Evolutionary conservation across 176 grass and related monocot genomes (phyloP), one percentile per base, ranked within the genome.

Genomic region (Aegilops umbellulata): DNA sequence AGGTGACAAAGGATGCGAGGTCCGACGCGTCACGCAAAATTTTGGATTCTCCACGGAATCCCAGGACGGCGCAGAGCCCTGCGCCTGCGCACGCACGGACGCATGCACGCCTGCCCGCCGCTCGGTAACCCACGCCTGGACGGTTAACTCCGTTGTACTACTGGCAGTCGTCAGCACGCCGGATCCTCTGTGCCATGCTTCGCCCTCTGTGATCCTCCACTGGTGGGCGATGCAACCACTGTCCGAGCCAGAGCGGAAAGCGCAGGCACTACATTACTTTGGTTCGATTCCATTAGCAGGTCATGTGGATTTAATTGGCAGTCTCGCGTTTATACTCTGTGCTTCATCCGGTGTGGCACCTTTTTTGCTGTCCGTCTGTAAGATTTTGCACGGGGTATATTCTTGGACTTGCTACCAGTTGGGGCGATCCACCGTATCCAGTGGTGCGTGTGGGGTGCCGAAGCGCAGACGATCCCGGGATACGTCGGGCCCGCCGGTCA

Each of bases 71-170:
- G 76, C 64, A 1, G 65, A 47, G 39, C 87, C 80, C 64, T 24
- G 81, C 13, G 1, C 35, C 14, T 49, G 7, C 70, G 13, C 13
- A 47, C 71, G 71, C 70, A 74, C 64, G 64, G 26, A 8, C 62
- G 7, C 47, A 51, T 51, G 14, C 22, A 17, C 49, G 16, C 16
- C 49, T 57, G 53, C 5, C 49, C 49, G 49, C 49, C 49, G 49
- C 49, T 53, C 49, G 47, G 15, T 51, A 51, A 51, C 47, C 47
- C 53, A 57, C 53, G 53, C 53, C 16, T 87, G 85, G 81, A 4
- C 85, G 80, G 75, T 90, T 90, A 90, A 68, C 89, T 76, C 85
- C 20, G 75, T 80, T 83, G 60, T 13, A 66, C 16, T 19, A 65
- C 17, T 20, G 6, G 6, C 51, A 3, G 17, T 42, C 41, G 15